These are phyloP conservation scores for Populus pruinosa DNA, from an alignment of 345 rosid species.

Conservation along the genomic window DNA sequence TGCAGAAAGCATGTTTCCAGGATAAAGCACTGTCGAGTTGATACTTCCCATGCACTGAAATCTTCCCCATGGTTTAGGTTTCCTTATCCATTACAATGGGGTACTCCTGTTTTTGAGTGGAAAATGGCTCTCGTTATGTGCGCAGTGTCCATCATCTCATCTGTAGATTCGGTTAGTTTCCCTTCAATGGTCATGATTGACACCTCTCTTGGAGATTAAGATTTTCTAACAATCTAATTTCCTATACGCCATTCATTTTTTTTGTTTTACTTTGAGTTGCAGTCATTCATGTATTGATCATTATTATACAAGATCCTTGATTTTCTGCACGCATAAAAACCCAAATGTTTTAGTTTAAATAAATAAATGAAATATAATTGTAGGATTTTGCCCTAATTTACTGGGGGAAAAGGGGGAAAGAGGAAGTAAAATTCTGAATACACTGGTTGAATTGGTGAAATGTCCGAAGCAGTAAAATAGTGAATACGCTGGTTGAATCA, in stretches of 20 bases:
- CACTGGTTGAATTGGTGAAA: neutral
- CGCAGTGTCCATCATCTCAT: constrained; percentile 68
- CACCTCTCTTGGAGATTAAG: neutral
- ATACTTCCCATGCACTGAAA: constrained; percentile 77
- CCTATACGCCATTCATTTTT: neutral
- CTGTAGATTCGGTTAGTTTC: constrained; percentile 85
- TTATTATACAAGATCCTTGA: neutral
- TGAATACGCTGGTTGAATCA: neutral
- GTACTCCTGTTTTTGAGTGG: constrained; percentile 86
- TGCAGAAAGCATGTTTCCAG: constrained; percentile 81
- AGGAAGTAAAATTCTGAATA: neutral
- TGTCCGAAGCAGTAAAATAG: neutral
- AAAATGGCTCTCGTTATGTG: constrained; percentile 94
- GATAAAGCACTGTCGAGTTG: constrained; percentile 85
- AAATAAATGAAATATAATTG: neutral
- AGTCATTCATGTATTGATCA: neutral
- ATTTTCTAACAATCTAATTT: neutral
- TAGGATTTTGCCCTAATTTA: neutral
- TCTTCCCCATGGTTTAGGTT: constrained; percentile 95
- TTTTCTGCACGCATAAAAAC: neutral
- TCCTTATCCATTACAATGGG: constrained; percentile 98
- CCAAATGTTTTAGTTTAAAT: neutral
- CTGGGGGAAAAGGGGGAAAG: neutral
- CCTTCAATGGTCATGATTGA: neutral
- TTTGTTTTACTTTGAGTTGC: neutral